Evolutionary conservation across 371 early-diverging fungal genomes (phyloP), one percentile per base, ranked within the genome.

Genomic region (Mucor racemosus): DNA sequence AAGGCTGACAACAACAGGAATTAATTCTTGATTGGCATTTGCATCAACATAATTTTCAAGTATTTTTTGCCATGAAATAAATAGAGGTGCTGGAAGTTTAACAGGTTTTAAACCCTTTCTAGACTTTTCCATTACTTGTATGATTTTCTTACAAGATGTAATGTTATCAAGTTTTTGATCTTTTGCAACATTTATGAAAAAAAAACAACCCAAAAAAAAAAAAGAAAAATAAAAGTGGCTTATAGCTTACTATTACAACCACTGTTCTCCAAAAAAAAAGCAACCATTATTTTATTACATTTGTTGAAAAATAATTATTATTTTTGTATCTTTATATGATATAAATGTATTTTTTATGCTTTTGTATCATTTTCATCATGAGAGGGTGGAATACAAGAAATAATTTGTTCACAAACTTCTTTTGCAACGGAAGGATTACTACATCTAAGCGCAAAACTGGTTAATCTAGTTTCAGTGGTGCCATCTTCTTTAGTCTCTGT

Each of bases 371-470:
- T 19, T 3, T 50, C 13, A 26, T 26, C 26, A 10, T 11, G 2
- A 9, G 53, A 8, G 21, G 36, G 15, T 57, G 74, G 74, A 48
- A 74, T 56, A 55, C 64, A 65, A 26, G 56, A 17, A 21, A 14
- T 64, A 31, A 74, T 74, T n/a, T 65, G 53, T 9, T 74, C 59
- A 54, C 50, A 69, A 1, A 67, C 44, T 40, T 70, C 71, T 35
- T 67, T 42, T 19, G 74, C 74, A 38, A 63, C 19, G 26, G 36
- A 8, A 35, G 70, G 42, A 55, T 67, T 62, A 9, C 59, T 65
- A 65, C 78, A 72, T 65, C 64, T 77, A 1, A 88, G 67, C 1
- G 85, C 86, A 75, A 75, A 88, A 33, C 74, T 86, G 15, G 80
- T 64, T 0, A 85, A 73, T 17, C 71, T 69, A 21, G 74, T 76